Base-by-base conservation (phyloP, 208 protist species). In the Acanthamoeba comandoni region DNA sequence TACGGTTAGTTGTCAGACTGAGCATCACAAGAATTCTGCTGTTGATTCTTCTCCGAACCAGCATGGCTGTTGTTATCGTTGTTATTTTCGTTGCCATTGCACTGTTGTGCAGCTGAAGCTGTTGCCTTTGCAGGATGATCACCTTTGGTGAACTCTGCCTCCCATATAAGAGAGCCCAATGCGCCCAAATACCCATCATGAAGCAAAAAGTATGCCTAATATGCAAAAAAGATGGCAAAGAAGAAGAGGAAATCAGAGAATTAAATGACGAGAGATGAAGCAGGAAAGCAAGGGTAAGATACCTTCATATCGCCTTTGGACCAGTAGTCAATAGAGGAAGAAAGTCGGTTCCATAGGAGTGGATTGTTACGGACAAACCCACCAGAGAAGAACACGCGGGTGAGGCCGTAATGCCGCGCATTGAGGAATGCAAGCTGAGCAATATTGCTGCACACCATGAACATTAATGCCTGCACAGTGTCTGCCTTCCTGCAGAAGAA, bases 371-470 rank as follows among this genome's bases (percentile, higher is more conserved):
- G 82, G 9, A 90, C 49, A 75, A 90, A 90, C 7, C 35, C 29
- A 26, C 82, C 82, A 17, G 39, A 48, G 49, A 90, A 90, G 49
- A 60, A 90, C 15, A 90, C 49, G 24, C 82, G 82, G 1, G 62
- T 85, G 43, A 85, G 22, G 52, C 43, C 43, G 29, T 64, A 85
- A 31, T 62, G 75, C 75, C 48, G 55, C 15, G 75, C 75, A 55
- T 85, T 85, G 75, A 85, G 75, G 51, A 64, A 85, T 22, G 75
- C 75, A 26, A 85, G 22, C 52, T 85, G 75, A 4, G 75, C 75
- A 4, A 85, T 85, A 39, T 85, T 85, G 51, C 52, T 85, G 15
- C 51, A 85, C 52, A 85, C 75, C 75, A 85, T 85, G 11, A 64
- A 64, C 75, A 85, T 64, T 17, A 85, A 55, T 9, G 51, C 75